Conservation (phyloP, 192 early-diverging fungal species). For the Kickxella alabastrina region DNA sequence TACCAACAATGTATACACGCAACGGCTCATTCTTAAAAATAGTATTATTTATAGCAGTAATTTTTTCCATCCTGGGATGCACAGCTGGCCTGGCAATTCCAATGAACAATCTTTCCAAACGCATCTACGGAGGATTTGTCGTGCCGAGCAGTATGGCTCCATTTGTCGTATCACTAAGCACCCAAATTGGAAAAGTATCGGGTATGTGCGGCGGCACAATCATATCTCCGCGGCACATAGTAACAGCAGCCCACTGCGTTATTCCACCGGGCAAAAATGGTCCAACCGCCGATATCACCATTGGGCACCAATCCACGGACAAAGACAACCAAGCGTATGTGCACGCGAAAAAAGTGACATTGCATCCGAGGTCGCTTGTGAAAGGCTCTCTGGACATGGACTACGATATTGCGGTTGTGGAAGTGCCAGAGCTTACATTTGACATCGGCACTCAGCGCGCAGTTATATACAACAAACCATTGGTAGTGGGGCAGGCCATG, state of each 20-base stretch:
- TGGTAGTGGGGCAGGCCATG: constrained; percentile 1
- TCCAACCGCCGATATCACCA: constrained; percentile 5
- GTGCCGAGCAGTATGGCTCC: constrained; percentile 2
- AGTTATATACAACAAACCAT: neutral
- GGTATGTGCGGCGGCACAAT: constrained; percentile 3
- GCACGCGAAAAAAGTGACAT: neutral
- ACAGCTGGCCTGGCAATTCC: too few species aligned
- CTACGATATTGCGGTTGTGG: constrained; percentile 1
- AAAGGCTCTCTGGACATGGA: constrained; percentile 2
- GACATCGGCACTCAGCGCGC: neutral
- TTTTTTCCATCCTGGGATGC: too few species aligned
- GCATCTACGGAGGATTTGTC: constrained; percentile 3
- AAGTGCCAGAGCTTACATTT: neutral
- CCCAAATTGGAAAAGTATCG: neutral
- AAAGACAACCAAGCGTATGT: neutral
- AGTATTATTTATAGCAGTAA: too few species aligned
- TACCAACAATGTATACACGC: too few species aligned
- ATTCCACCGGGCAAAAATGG: too few species aligned
- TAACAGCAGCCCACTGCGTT: constrained; percentile 4
- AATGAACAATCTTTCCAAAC: neutral
- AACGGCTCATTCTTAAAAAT: too few species aligned
- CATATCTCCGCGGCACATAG: neutral
- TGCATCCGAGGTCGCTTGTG: neutral
- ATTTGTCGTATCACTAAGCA: neutral
- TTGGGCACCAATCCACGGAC: constrained; percentile 6